These are phyloP conservation scores for Penicillium glabrum DNA, from an alignment of 2,329 filamentous ascomycete species.

Conservation along the genomic window DNA sequence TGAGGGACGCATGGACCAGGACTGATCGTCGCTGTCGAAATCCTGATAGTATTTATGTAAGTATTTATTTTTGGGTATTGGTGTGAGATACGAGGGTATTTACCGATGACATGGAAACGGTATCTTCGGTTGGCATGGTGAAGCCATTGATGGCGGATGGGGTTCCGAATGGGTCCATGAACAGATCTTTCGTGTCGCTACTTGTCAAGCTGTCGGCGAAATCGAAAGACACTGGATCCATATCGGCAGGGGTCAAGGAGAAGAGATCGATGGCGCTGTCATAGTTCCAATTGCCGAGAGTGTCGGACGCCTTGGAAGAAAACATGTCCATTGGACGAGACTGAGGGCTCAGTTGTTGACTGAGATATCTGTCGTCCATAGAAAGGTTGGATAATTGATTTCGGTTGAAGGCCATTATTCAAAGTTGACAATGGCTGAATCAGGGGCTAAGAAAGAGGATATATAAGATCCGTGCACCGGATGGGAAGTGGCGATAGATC, in stretches of 20 bases:
- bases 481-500: neutral
- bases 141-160: constrained; percentile 32
- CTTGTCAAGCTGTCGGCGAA: constrained; percentile 30
- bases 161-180: constrained; percentile 31
- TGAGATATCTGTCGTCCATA: constrained; percentile 19
- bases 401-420: constrained; percentile 20
- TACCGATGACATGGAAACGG: constrained; percentile 29
- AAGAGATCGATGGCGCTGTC: constrained; percentile 37
- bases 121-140: constrained; percentile 33
- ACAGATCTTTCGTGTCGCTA: constrained; percentile 31
- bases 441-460: neutral
- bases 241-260: constrained; percentile 31
- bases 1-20: constrained; percentile 27
- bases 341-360: constrained; percentile 21
- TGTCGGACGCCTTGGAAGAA: constrained; percentile 29
- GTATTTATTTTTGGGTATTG: neutral
- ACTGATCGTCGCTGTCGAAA: constrained; percentile 36
- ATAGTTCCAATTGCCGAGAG: constrained; percentile 37
- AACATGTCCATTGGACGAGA: constrained; percentile 22
- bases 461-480: neutral
- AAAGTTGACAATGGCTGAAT: neutral
- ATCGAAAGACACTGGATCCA: constrained; percentile 31
- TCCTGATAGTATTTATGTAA: constrained; percentile 22
- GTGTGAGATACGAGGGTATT: neutral
- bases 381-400: constrained; percentile 15